Percentiles rank a stretch among this genome's conserved stretches.
These are phyloP conservation scores for Sphenostylis stenocarpa DNA, from an alignment of 306 rosid genomes.

Conservation along the genomic window DNA sequence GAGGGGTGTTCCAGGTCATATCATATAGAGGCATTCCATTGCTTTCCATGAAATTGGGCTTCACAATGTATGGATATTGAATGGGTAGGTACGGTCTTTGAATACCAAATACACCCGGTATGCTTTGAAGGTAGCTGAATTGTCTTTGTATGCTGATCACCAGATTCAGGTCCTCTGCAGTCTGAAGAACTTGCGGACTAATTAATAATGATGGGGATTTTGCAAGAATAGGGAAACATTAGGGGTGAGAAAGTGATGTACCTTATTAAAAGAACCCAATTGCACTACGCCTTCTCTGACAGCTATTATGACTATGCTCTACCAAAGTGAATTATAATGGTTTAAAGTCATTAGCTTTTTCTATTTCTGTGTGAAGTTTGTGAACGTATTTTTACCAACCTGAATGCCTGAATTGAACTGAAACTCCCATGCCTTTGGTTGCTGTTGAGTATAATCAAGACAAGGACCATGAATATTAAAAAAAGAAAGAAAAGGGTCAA, in stretches of 20 bases:
- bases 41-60: conserved; percentile 53
- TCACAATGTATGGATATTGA: conserved; percentile 64
- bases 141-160: conserved; percentile 74
- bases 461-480: neutral
- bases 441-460: conserved; percentile 39
- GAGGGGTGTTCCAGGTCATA: conserved; percentile 59
- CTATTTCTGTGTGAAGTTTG: neutral
- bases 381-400: conserved; percentile 42
- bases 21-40: conserved; percentile 41
- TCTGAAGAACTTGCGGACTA: conserved; percentile 41
- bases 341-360: neutral
- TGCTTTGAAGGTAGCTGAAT: conserved; percentile 73
- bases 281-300: conserved; percentile 91
- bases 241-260: conserved; percentile 17
- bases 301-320: conserved; percentile 77
- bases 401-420: conserved; percentile 89
- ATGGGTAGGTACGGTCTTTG: conserved; percentile 75
- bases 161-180: conserved; percentile 68
- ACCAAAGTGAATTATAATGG: conserved; percentile 3
- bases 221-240: conserved; percentile 17
- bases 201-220: neutral
- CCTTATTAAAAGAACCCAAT: conserved; percentile 84
- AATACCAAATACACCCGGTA: conserved; percentile 65
- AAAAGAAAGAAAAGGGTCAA: neutral
- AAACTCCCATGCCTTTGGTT: conserved; percentile 85